phyloP scores from a whole-genome alignment of 1,139 yeast species.

The Petasospora rhodanensis region DNA sequence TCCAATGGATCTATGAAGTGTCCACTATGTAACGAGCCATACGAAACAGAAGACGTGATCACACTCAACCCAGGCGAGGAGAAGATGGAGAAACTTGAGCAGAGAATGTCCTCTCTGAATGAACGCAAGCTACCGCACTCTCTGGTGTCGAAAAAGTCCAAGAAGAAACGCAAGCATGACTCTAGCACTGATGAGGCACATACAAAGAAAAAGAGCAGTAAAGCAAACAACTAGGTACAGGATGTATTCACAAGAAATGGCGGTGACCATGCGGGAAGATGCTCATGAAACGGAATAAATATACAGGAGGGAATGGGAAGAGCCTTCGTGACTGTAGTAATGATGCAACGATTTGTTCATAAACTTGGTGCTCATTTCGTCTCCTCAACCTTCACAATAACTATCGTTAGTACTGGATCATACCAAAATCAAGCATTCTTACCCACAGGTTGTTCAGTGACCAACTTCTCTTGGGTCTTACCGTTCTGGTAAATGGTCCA shows the following conservation, averaged over 20 bases:
- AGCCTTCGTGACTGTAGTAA: not conserved
- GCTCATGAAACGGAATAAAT: conserved; percentile 1
- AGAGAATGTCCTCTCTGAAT: conserved; percentile 34
- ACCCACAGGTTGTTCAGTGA: conserved; percentile 17
- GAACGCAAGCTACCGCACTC: conserved; percentile 44
- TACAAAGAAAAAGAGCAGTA: no score
- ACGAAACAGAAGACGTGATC: conserved; percentile 30
- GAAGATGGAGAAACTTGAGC: conserved; percentile 28
- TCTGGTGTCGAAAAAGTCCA: conserved; percentile 33
- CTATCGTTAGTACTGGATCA: not conserved
- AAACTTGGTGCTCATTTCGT: not conserved
- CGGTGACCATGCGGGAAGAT: no score
- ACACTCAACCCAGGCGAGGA: conserved; percentile 33
- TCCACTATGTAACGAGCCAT: conserved; percentile 36
- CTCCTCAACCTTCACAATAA: not conserved
- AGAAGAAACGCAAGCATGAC: conserved; percentile 12
- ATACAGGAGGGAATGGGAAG: not conserved
- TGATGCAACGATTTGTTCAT: not conserved
- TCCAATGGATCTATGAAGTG: conserved; percentile 28
- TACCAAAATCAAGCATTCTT: not conserved
- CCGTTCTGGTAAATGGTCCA: conserved; percentile 62
- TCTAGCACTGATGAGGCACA: no score
- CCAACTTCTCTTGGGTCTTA: conserved; percentile 39
- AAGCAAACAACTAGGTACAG: conserved; percentile 5
- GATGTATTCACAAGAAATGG: no score